Conservation (phyloP, 2,329 filamentous ascomycete genomes). For the Penicillium sp. region DNA sequence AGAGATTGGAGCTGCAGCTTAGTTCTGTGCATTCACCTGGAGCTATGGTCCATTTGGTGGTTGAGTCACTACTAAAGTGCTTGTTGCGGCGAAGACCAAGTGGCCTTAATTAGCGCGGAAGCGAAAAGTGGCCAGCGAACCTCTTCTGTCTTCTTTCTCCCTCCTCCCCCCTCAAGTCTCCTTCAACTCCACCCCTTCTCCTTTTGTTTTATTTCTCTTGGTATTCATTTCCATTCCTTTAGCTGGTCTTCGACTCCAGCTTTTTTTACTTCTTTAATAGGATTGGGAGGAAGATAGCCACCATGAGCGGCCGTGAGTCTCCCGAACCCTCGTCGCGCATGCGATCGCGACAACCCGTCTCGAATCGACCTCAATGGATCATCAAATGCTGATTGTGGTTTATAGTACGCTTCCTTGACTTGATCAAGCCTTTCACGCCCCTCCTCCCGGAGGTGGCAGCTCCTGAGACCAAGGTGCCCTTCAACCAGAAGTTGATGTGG, state of each 20-base stretch:
- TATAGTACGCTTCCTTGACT: slow-evolving; percentile 95
- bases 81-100: slow-evolving; percentile 34
- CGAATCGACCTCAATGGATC: slow-evolving; percentile 26
- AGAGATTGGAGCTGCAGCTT: background rate
- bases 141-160: slow-evolving; percentile 27
- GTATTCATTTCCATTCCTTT: slow-evolving; percentile 32
- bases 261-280: slow-evolving; percentile 29
- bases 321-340: slow-evolving; percentile 22
- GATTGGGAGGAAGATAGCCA: slow-evolving; percentile 43
- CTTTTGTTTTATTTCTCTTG: slow-evolving; percentile 27
- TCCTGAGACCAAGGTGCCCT: slow-evolving; percentile 96
- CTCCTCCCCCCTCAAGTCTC: slow-evolving; percentile 25
- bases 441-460: slow-evolving; percentile 99
- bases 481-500: slow-evolving; percentile 98
- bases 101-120: slow-evolving; percentile 40
- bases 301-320: slow-evolving; percentile 58
- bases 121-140: slow-evolving; percentile 39
- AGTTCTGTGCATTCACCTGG: background rate
- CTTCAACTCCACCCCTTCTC: slow-evolving; percentile 22
- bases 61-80: slow-evolving; percentile 15
- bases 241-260: slow-evolving; percentile 34
- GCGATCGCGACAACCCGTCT: slow-evolving; percentile 28
- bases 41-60: background rate
- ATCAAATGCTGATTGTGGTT: slow-evolving; percentile 24
- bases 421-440: slow-evolving; percentile 99